Evolutionary conservation across 139 green algal genomes (phyloP), one percentile per base, ranked within the genome.

Genomic region (Chlorella sorokiniana): DNA sequence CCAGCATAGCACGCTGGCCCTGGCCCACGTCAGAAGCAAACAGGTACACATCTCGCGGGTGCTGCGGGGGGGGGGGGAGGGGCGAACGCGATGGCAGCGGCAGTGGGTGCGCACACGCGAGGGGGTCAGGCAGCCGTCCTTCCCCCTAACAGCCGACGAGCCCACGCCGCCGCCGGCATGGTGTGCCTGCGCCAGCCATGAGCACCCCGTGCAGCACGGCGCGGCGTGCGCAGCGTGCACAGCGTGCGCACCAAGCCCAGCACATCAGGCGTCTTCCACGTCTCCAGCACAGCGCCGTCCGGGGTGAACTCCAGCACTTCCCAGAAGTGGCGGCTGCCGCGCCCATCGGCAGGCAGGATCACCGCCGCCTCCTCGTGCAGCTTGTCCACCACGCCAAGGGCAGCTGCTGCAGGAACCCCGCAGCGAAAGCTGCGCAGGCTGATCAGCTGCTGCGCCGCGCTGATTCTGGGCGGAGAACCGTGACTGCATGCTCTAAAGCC

Each of bases 291-390:
- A 4, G 62, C 73, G 37, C 51, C 52, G 37, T 90, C 85, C 2
- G 70, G 63, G 10, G 77, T 51, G 64, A 91, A 91, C 79, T 91
- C 87, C 7, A 91, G 56, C 29, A 91, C 79, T 68, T 88, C 84
- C 79, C 79, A 88, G 9, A 88, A 75, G 48, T 61, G 81, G 31
- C 71, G 29, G 29, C 18, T 37, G 25, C 73, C 67, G 10, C 37
- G 33, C 25, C 45, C 67, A 6, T 73, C 35, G 20, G 74, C 78
- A 7, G 78, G 79, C 25, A 85, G 38, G 25, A 54, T 31, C 42
- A 88, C 81, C n/a, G 63, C 44, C 37, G 35, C 31, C 41, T 85
- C 80, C 18, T 88, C 80, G 37, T 83, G 76, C 38, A 88, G 74
- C 31, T 84, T 71, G 3, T 88, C 75, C 45, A 88, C 84, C 23